Base-by-base conservation (phyloP, 2,329 filamentous ascomycete genomes). In the Pseudocercospora eumusae region DNA sequence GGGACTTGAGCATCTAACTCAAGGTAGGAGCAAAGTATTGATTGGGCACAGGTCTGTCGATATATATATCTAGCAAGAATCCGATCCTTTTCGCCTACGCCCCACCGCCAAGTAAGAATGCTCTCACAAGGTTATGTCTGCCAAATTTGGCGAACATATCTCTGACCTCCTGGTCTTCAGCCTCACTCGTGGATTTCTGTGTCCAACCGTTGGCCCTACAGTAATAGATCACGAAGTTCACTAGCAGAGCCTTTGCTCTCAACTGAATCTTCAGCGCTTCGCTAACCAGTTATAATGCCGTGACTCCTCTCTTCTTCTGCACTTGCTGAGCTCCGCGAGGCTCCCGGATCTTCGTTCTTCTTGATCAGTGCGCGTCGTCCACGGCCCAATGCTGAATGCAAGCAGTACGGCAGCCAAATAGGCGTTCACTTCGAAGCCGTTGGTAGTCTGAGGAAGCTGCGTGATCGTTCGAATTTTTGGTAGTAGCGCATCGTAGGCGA, bases 161-260 rank as follows among this genome's bases (percentile, higher is more conserved):
- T 70, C 76, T 74, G 70, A 78, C 78, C 15, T 72, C 67, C 56
- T 71, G 66, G 52, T 77, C 71, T 10, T 77, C 77, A 56, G 77
- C 76, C 60, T 76, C 66, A 0, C 73, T 69, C 7, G 73, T 74
- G n/a, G 73, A 73, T 55, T 75, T 71, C 15, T 61, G 73, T 7
- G 71, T 75, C 59, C 72, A 18, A 69, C 69, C 47, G 73, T 64
- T 42, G 69, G 69, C 11, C 57, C 64, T 55, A n/a, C n/a, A n/a
- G n/a, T n/a, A 66, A 71, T 44, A 70, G 13, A 61, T 73, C 70
- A 2, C 40, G 64, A 15, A 65, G 66, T 59, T 73, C 56, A 27
- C 62, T 57, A 27, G 27, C 64, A 18, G 64, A 62, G 7, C 63
- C 59, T 28, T 64, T 66, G 10, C 68, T 65, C 44, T 69, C 60